Base-by-base conservation (phyloP, 768 basidiomycete species). In the Agrocybe pediades region DNA sequence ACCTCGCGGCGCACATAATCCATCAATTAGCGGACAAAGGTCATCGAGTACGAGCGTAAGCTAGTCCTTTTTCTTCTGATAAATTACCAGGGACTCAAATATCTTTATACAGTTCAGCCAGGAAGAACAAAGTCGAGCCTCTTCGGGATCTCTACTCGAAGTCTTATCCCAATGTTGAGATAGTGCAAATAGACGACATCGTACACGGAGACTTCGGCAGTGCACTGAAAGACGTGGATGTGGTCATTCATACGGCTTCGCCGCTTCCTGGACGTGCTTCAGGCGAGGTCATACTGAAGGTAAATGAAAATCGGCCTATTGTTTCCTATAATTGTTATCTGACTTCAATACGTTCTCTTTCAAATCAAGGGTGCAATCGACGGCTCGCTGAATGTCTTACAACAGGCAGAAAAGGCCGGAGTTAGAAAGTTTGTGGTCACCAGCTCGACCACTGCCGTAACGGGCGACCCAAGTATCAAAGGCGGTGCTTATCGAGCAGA, bases 191-290 rank as follows among this genome's bases (percentile, higher is more conserved):
- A 25, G 46, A 54, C 24, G 67, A 70, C 40, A 54, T 70, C 26
- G 60, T 61, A 11, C 51, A 51, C 1, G 63, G 51, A 23, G 55
- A 64, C 27, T 79, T 81, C 58, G 72, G 77, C 44, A 75, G 78
- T 23, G 76, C 74, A 5, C 72, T 81, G 47, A 71, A 55, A 11
- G 63, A 73, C 3, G 74, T 80, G 8, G 69, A 78, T 41, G 79
- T 69, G 6, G 68, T 83, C 39, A 63, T 69, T n/a, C 77, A 79
- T 54, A 69, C 66, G 11, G 75, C 74, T 7, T 71, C 69, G 21
- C 66, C 66, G 20, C 53, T 68, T 5, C 63, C 66, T 39, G 61
- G 62, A 19, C 47, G 53, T 6, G 50, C 46, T 1, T 57, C 57
- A 33, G 36, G 54, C 1, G 62, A 65, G 9, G 55, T 54, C 9